phyloP scores from a whole-genome alignment of 1,284 basidiomycete species.

The Schizophyllum commune region DNA sequence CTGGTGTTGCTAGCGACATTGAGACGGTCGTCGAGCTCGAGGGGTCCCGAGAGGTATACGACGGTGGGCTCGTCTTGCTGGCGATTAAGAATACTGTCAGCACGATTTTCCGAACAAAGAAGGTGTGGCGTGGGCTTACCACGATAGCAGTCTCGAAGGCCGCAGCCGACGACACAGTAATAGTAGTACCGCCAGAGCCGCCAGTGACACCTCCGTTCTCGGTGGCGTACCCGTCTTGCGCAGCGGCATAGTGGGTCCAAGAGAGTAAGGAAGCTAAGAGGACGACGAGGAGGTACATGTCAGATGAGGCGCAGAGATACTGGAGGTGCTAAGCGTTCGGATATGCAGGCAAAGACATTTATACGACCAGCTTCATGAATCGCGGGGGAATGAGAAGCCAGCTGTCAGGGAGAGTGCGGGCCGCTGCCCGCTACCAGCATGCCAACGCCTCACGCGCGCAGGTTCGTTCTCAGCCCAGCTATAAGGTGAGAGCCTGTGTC shows the following conservation, averaged over 20 bases:
- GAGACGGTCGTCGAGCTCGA: conserved; percentile 13
- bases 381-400: background rate
- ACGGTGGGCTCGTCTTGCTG: conserved; percentile 15
- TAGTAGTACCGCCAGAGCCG: conserved; percentile 16
- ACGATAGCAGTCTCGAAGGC: conserved; percentile 16
- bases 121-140: too few relatives aligned
- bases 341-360: background rate
- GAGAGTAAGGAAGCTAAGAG: background rate
- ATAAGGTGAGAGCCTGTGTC: too few relatives aligned
- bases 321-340: background rate
- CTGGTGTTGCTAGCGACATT: conserved; percentile 16
- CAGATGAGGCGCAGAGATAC: background rate
- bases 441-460: background rate
- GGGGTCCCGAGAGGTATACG: conserved; percentile 16
- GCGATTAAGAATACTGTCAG: background rate
- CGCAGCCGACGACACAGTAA: conserved; percentile 15
- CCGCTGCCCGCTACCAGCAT: background rate
- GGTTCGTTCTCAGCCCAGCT: too few relatives aligned
- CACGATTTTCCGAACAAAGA: too few relatives aligned
- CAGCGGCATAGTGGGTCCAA: conserved; percentile 1
- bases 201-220: conserved; percentile 17
- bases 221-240: conserved; percentile 17
- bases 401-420: background rate
- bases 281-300: background rate
- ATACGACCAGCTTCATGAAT: background rate